These are phyloP conservation scores for Linnemannia zychae DNA, from an alignment of 192 early-diverging fungal genomes.

Conservation along the genomic window DNA sequence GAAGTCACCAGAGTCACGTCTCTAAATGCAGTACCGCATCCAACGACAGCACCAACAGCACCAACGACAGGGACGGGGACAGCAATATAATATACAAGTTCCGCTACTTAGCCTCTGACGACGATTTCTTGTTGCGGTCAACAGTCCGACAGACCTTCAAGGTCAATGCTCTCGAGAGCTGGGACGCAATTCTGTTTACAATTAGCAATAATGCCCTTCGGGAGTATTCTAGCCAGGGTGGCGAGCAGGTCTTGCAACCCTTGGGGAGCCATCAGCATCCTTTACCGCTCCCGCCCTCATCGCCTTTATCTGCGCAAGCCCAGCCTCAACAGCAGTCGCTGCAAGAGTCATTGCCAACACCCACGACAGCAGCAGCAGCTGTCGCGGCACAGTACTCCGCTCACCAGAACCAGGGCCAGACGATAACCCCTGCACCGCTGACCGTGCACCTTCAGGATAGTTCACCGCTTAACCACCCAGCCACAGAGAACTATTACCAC, in stretches of 20 bases:
- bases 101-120: slow-evolving; percentile 72
- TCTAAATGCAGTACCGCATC: neutral
- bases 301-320: neutral
- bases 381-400: neutral
- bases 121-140: slow-evolving; percentile 79
- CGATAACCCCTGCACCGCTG: neutral
- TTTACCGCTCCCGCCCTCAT: neutral
- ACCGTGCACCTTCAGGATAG: neutral
- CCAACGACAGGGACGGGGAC: neutral
- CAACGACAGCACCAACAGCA: neutral
- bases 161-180: slow-evolving; percentile 71
- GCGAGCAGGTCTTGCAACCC: slow-evolving; percentile 5
- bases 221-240: slow-evolving; percentile 25
- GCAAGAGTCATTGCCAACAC: neutral
- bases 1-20: slow-evolving; percentile 8
- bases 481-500: neutral
- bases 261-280: neutral
- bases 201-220: slow-evolving; percentile 53
- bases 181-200: slow-evolving; percentile 76
- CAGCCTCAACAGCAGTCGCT: neutral
- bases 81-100: slow-evolving; percentile 57
- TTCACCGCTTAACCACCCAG: neutral
- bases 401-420: neutral
- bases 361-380: neutral
- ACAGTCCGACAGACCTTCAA: slow-evolving; percentile 72